Evolutionary conservation across 2,329 filamentous ascomycete genomes (phyloP).

Genomic region (Aspergillus brasiliensis): DNA sequence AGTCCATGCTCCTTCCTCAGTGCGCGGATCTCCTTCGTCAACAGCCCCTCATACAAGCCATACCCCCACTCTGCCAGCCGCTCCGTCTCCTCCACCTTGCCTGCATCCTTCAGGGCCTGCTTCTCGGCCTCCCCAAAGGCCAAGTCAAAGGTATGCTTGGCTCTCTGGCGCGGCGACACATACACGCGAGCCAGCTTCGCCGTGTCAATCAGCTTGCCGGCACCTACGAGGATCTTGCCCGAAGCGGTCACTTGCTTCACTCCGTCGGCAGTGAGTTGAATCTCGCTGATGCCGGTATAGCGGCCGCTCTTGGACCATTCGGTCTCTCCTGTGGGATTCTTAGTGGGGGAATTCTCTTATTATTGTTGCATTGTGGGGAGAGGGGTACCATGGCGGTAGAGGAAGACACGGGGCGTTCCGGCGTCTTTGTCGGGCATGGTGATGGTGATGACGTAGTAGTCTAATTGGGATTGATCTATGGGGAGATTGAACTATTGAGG

Average conservation of each 20-base stretch:
- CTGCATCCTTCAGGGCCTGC: slow-evolving; percentile 20
- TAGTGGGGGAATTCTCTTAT: not conserved
- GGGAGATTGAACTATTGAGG: no score
- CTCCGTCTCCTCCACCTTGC: slow-evolving; percentile 53
- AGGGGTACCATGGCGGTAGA: slow-evolving; percentile 41
- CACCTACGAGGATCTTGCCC: slow-evolving; percentile 51
- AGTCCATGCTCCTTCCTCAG: slow-evolving; percentile 51
- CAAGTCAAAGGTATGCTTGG: slow-evolving; percentile 53
- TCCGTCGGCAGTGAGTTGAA: slow-evolving; percentile 46
- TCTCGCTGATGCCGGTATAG: slow-evolving; percentile 68
- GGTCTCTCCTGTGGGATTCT: slow-evolving; percentile 5
- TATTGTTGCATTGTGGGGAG: not conserved
- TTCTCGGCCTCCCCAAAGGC: slow-evolving; percentile 38
- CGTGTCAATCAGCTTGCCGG: slow-evolving; percentile 56
- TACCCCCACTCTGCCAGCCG: slow-evolving; percentile 64
- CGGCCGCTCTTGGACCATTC: slow-evolving; percentile 13
- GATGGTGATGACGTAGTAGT: no score
- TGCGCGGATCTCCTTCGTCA: slow-evolving; percentile 53
- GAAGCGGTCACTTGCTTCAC: slow-evolving; percentile 50
- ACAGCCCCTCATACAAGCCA: slow-evolving; percentile 63
- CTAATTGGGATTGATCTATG: no score
- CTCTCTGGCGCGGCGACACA: slow-evolving; percentile 54
- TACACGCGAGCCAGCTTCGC: slow-evolving; percentile 50
- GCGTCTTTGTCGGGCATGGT: slow-evolving; percentile 42
- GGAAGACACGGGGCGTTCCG: slow-evolving; percentile 37